Conservation (phyloP, 208 protist genomes). For the Acanthamoeba royreba region DNA sequence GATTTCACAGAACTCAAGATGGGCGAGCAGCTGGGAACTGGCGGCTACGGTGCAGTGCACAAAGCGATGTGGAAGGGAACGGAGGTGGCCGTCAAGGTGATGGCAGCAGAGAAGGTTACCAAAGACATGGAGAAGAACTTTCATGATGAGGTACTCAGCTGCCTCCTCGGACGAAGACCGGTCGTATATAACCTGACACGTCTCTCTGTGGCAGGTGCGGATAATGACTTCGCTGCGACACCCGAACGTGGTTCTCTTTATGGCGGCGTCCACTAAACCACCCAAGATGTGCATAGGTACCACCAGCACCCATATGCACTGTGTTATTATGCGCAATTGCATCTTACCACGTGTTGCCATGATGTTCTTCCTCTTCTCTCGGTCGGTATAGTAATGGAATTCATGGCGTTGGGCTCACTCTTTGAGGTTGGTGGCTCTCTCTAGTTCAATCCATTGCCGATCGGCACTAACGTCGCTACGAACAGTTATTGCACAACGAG, state of each 20-base stretch:
- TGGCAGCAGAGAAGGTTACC: neutral
- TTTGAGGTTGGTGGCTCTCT: neutral
- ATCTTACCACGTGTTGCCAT: too few relatives aligned
- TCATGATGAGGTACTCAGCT: neutral
- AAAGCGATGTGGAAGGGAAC: neutral
- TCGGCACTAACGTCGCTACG: neutral
- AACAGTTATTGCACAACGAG: constrained; percentile 12
- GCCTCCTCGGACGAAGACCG: neutral
- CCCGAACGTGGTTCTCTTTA: constrained; percentile 72
- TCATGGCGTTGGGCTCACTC: neutral
- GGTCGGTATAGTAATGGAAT: neutral
- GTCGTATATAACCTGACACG: too few relatives aligned
- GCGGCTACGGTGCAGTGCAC: neutral
- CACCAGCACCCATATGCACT: neutral
- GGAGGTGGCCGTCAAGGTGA: constrained; percentile 28
- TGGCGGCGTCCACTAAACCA: constrained; percentile 58
- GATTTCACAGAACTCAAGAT: neutral
- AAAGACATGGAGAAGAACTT: neutral
- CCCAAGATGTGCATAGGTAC: constrained; percentile 41
- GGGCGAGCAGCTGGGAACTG: neutral
- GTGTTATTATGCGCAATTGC: too few relatives aligned
- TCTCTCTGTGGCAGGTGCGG: constrained; percentile 6
- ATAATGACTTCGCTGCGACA: constrained; percentile 64
- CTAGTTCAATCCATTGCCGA: neutral
- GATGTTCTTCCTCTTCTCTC: neutral